These are phyloP conservation scores for Phytophthora aleatoria DNA, from an alignment of 352 stramenopile species.

Conservation along the genomic window DNA sequence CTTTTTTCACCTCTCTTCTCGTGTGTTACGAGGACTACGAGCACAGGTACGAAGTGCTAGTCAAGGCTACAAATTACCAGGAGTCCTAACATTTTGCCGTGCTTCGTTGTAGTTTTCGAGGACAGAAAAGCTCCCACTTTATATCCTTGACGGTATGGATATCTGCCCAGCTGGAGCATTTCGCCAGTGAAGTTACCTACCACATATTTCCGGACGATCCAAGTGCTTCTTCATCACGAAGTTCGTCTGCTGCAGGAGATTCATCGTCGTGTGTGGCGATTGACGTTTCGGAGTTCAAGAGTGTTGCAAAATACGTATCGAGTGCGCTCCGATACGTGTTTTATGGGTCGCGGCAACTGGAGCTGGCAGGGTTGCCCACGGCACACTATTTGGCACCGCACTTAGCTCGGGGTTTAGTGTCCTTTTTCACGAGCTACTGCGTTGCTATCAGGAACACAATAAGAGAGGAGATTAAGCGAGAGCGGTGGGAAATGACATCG, in stretches of 20 bases:
- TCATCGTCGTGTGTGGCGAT: constrained; percentile 45
- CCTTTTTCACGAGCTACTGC: constrained; percentile 69
- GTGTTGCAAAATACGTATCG: constrained; percentile 76
- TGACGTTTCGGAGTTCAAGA: constrained; percentile 80
- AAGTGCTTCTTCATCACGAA: constrained; percentile 30
- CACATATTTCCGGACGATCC: constrained; percentile 76
- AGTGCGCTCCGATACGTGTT: constrained; percentile 80
- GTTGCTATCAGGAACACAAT: constrained; percentile 70
- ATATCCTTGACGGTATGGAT: constrained; percentile 85
- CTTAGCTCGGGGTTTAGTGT: constrained; percentile 58
- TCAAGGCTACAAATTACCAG: not conserved
- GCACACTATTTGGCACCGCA: constrained; percentile 75
- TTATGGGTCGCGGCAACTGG: constrained; percentile 79
- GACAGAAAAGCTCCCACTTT: constrained; percentile 76
- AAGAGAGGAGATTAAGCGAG: constrained; percentile 79
- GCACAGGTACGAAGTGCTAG: constrained; percentile 44
- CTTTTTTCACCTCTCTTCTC: constrained; percentile 86
- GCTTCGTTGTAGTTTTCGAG: constrained; percentile 56
- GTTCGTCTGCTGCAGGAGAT: constrained; percentile 13
- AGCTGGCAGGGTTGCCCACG: constrained; percentile 76
- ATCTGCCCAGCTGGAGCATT: constrained; percentile 75
- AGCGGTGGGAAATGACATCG: constrained; percentile 80
- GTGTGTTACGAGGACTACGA: constrained; percentile 86
- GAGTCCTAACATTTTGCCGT: constrained; percentile 2
- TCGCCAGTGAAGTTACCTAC: constrained; percentile 71